These are phyloP conservation scores for Discostella stelligeroides DNA, from an alignment of 108 stramenopile species.

Conservation along the genomic window DNA sequence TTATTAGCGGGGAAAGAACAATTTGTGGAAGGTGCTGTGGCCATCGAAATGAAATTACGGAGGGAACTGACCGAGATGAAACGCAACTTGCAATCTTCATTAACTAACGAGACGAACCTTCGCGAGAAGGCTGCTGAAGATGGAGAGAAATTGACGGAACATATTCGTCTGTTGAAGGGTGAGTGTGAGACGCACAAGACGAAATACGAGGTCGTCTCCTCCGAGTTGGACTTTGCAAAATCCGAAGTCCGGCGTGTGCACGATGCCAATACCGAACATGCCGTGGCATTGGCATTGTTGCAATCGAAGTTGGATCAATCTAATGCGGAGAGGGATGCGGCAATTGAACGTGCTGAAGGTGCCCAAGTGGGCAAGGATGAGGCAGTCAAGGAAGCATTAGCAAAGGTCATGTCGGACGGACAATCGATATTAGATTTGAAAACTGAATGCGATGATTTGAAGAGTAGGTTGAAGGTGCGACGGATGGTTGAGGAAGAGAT, in stretches of 20 bases:
- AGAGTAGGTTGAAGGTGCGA: constrained; percentile 1
- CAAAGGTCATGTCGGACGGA: background rate
- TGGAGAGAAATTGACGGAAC: too few relatives aligned
- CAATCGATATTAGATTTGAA: background rate
- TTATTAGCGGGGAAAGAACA: constrained; percentile 4
- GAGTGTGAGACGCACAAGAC: background rate
- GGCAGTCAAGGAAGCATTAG: constrained; percentile 1
- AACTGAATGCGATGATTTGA: constrained; percentile 3
- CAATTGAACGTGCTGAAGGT: background rate
- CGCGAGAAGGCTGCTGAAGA: too few relatives aligned
- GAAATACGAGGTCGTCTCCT: constrained; percentile 2
- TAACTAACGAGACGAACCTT: too few relatives aligned
- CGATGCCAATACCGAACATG: background rate
- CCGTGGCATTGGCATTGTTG: constrained; percentile 2
- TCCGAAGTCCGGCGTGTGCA: background rate
- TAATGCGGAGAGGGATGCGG: constrained; percentile 1
- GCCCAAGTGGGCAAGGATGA: constrained; percentile 1
- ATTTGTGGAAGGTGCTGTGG: background rate
- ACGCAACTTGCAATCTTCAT: too few relatives aligned
- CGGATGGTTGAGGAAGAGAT: constrained; percentile 9
- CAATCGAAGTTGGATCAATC: constrained; percentile 20
- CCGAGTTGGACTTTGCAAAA: constrained; percentile 8
- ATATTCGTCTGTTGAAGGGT: too few relatives aligned
- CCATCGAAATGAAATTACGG: constrained; percentile 1
- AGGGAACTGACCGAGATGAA: background rate